These are phyloP conservation scores for Beverwykella pulmonaria DNA, from an alignment of 495 filamentous ascomycete species.

Conservation along the genomic window DNA sequence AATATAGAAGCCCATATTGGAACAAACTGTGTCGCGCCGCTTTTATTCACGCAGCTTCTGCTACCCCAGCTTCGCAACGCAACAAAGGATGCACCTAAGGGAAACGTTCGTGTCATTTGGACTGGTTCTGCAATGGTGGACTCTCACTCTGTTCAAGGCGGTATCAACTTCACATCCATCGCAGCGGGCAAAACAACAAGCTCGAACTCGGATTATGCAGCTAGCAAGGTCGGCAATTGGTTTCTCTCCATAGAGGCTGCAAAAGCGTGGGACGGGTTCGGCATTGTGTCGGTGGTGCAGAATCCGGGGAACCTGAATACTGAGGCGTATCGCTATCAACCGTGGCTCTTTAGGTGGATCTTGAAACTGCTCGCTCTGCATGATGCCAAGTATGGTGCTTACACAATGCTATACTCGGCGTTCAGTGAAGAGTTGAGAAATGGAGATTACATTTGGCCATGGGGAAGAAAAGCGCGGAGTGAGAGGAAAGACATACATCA, in stretches of 20 bases:
- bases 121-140: slow-evolving; percentile 41
- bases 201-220: slow-evolving; percentile 5
- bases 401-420: slow-evolving; percentile 52
- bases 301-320: slow-evolving; percentile 48
- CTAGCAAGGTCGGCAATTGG: slow-evolving; percentile 25
- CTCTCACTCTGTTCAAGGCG: slow-evolving; percentile 27
- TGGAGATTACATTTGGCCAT: slow-evolving; percentile 47
- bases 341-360: neutral
- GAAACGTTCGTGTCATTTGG: slow-evolving; percentile 46
- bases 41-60: slow-evolving; percentile 12
- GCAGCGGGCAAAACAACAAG: neutral
- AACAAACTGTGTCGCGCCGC: slow-evolving; percentile 27
- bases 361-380: slow-evolving; percentile 1
- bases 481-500: slow-evolving; percentile 42
- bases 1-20: slow-evolving; percentile 32
- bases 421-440: slow-evolving; percentile 45
- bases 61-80: slow-evolving; percentile 7
- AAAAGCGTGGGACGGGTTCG: slow-evolving; percentile 11
- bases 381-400: slow-evolving; percentile 43
- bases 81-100: slow-evolving; percentile 23
- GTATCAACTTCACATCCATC: neutral
- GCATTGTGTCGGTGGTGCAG: slow-evolving; percentile 47
- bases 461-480: slow-evolving; percentile 43
- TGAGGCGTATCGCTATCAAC: neutral
- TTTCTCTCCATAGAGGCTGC: slow-evolving; percentile 25